These are phyloP conservation scores for Nidularia sp. DNA, from an alignment of 768 basidiomycete species.

Conservation along the genomic window DNA sequence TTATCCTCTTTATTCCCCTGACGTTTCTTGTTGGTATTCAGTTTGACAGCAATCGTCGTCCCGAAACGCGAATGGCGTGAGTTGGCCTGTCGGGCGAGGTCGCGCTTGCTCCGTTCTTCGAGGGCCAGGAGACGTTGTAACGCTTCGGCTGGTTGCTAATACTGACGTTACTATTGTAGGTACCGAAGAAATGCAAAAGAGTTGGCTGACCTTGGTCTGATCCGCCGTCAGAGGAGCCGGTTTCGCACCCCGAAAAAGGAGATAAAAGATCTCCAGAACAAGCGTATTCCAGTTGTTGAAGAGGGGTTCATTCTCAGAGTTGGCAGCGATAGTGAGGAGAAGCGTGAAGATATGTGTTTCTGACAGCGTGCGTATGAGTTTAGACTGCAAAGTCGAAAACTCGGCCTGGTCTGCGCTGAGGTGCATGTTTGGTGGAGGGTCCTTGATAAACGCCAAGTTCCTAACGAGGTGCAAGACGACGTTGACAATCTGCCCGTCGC, in stretches of 20 bases:
- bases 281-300: slow-evolving; percentile 87
- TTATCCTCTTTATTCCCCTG: slow-evolving; percentile 7
- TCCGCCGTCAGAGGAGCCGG: slow-evolving; percentile 54
- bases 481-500: slow-evolving; percentile 84
- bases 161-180: slow-evolving; percentile 2
- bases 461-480: slow-evolving; percentile 86
- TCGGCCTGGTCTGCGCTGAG: slow-evolving; percentile 78
- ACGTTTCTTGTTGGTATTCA: slow-evolving; percentile 53
- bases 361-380: slow-evolving; percentile 65
- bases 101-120: slow-evolving; percentile 65
- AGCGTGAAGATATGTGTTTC: slow-evolving; percentile 74
- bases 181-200: slow-evolving; percentile 5
- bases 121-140: slow-evolving; percentile 73
- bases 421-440: slow-evolving; percentile 68
- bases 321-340: slow-evolving; percentile 82
- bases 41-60: slow-evolving; percentile 82
- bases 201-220: slow-evolving; percentile 56
- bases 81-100: slow-evolving; percentile 46
- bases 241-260: slow-evolving; percentile 78
- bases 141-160: slow-evolving; percentile 62
- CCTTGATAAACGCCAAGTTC: slow-evolving; percentile 93
- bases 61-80: slow-evolving; percentile 96
- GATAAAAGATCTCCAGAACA: slow-evolving; percentile 89
- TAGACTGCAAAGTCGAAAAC: slow-evolving; percentile 72
- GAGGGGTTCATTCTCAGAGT: slow-evolving; percentile 68